A percentile compares a stretch with the other conserved stretches of the same genome.
These are phyloP conservation scores for Euphorbia schlechtendalii DNA, from an alignment of 441 rosid species.

Conservation along the genomic window DNA sequence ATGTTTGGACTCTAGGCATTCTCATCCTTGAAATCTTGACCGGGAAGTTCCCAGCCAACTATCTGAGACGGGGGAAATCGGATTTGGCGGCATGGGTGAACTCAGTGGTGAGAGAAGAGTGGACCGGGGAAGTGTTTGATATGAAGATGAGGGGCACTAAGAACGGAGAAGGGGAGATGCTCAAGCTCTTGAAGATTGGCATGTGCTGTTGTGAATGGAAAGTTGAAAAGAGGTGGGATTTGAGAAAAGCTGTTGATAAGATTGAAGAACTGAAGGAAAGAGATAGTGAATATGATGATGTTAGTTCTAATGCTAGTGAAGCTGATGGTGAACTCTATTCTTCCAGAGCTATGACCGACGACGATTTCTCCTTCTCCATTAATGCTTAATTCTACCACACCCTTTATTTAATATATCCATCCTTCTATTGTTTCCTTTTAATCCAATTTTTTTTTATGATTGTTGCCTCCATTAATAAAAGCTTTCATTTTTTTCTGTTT, in stretches of 20 bases:
- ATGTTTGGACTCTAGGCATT: conserved; percentile 88
- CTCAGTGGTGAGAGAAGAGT: conserved; percentile 67
- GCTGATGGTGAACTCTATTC: conserved; percentile 34
- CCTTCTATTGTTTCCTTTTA: not conserved
- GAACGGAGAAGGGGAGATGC: conserved; percentile 63
- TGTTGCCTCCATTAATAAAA: not conserved
- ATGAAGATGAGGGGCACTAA: conserved; percentile 61
- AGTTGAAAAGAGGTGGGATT: conserved; percentile 58
- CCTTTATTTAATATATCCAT: too few species aligned
- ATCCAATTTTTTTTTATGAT: too few species aligned
- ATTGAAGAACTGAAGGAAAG: conserved; percentile 57
- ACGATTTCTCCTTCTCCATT: conserved; percentile 46
- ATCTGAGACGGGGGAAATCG: conserved; percentile 46
- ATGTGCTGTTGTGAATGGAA: conserved; percentile 83
- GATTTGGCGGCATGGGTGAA: conserved; percentile 79
- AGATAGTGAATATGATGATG: conserved; percentile 41
- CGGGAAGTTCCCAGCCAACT: conserved; percentile 73
- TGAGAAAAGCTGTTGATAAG: conserved; percentile 50
- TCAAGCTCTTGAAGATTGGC: conserved; percentile 74
- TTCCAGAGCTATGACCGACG: conserved; percentile 55
- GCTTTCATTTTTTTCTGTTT: not conserved
- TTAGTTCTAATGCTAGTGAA: conserved; percentile 53
- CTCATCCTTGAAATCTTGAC: conserved; percentile 71
- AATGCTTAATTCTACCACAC: conserved; percentile 4
- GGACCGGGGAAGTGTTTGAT: conserved; percentile 87